A percentile compares a stretch with the other conserved stretches of the same genome.
These are phyloP conservation scores for Fusarium verrucosum DNA, from an alignment of 2,329 filamentous ascomycete genomes.

Conservation along the genomic window DNA sequence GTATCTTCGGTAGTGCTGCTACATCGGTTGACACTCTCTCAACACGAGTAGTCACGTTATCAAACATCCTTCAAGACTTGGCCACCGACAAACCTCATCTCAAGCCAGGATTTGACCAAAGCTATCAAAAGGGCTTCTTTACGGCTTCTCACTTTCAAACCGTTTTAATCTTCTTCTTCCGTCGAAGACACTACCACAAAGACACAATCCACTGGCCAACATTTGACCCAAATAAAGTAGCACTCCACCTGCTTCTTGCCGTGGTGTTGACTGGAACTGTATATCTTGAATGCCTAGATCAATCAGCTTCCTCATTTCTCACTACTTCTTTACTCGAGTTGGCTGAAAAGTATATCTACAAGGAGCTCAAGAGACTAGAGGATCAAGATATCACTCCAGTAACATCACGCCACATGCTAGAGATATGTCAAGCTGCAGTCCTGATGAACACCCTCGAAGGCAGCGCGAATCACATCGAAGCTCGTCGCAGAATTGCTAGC, in stretches of 20 bases:
- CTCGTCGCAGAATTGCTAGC: constrained; percentile 7
- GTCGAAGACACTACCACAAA: constrained; percentile 15
- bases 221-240: constrained; percentile 15
- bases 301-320: neutral
- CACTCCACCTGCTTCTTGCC: constrained; percentile 14
- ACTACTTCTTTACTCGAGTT: neutral
- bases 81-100: constrained; percentile 5
- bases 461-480: constrained; percentile 1
- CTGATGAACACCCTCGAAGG: constrained; percentile 16
- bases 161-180: constrained; percentile 3
- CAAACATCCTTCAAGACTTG: neutral
- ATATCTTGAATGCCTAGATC: neutral
- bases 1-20: neutral
- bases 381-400: neutral
- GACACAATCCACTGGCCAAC: constrained; percentile 29
- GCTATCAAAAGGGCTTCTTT: constrained; percentile 2
- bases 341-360: constrained; percentile 26
- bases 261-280: constrained; percentile 6
- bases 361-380: neutral
- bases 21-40: neutral
- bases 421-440: constrained; percentile 24
- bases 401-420: neutral
- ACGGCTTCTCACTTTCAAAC: constrained; percentile 4
- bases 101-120: neutral
- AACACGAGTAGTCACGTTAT: neutral